Base-by-base conservation (phyloP, 208 protist species). In the Naegleria gruberi region DNA sequence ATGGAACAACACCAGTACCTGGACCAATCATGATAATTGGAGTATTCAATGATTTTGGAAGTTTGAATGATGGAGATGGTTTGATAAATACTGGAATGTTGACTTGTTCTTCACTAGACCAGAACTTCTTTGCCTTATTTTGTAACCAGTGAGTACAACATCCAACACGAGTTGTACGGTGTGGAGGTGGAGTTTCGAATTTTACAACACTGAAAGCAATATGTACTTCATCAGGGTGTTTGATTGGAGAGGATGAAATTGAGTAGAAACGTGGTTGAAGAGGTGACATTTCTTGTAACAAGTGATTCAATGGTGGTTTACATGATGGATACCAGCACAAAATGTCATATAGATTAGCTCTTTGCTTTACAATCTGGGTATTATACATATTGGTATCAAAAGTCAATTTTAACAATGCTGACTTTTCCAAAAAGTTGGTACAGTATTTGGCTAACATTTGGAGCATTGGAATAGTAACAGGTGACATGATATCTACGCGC, bases 21-120 rank as follows among this genome's bases (percentile, higher is more conserved):
- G 97, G 95, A 30, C 96, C 97, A 90, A 98, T 96, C 95, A 98
- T 96, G 30, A 98, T 90, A 8, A 98, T 82, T 12, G 97, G 95
- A 90, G 94, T 94, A 77, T 96, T 92, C n/a, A 91, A 90, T 90
- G 94, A 85, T 57, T 91, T 77, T 55, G 96, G 96, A 46, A 97
- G 90, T 12, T 91, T 90, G 91, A 98, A 96, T 65, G 92, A 93
- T 77, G 96, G 94, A 12, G 84, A 45, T 40, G 44, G 12, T 43
- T 88, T 65, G 4, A 88, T 15, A 34, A 88, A 88, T 17, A 88
- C 30, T 43, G 45, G 45, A 43, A 88, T 30, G n/a, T 34, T 44
- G 4, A 88, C 30, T 26, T 88, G 4, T 37, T 45, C 42, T 47
- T 45, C 42, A 30, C 45, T 43, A 19, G 4, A 37, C 84, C 41